phyloP scores from a whole-genome alignment of 345 rosid genomes.

The Melastoma malabathricum region DNA sequence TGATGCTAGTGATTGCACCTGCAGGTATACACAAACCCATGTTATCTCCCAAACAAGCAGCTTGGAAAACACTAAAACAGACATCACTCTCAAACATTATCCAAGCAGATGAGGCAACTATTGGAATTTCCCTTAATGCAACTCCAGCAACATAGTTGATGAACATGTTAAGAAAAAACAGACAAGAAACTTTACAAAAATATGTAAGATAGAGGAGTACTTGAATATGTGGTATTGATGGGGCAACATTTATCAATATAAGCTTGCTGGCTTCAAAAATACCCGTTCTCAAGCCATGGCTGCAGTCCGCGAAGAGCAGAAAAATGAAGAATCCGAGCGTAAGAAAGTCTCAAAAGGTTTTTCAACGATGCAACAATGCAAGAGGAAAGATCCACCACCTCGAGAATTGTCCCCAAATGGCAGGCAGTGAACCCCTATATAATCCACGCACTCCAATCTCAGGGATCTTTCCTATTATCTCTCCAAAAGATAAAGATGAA shows the following conservation, averaged over 20 bases:
- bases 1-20: conserved; percentile 93
- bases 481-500: conserved; percentile 71
- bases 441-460: conserved; percentile 75
- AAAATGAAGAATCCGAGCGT: conserved; percentile 8
- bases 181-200: neutral
- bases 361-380: conserved; percentile 1
- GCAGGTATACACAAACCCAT: conserved; percentile 9
- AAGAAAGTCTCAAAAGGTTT: neutral
- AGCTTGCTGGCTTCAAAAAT: conserved; percentile 86
- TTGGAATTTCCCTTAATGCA: conserved; percentile 1
- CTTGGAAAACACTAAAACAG: no score
- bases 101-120: neutral
- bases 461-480: conserved; percentile 80
- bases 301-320: conserved; percentile 15
- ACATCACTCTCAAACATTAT: no score
- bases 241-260: conserved; percentile 74
- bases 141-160: no score
- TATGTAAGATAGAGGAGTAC: conserved; percentile 21
- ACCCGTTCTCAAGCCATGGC: conserved; percentile 96
- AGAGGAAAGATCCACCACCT: conserved; percentile 32
- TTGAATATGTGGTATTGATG: conserved; percentile 81
- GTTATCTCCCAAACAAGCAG: conserved; percentile 1
- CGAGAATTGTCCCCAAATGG: conserved; percentile 92
- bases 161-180: neutral
- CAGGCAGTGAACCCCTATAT: conserved; percentile 92